Percentiles rank a stretch among this genome's conserved stretches.
Conservation (phyloP, 257 asterid genomes). For the Coffea eugenioides region DNA sequence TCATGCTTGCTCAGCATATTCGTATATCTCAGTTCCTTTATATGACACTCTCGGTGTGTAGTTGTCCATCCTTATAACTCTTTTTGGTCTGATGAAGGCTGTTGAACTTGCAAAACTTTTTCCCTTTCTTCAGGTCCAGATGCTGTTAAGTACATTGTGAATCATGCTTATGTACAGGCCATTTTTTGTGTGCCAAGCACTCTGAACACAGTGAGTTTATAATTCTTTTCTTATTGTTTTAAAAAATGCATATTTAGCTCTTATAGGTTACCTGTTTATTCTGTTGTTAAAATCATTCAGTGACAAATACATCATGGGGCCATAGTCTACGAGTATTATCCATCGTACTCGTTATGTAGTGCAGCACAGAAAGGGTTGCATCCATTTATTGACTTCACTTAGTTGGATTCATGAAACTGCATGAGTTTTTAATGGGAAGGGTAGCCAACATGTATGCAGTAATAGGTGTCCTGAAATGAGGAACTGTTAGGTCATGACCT, state of each 20-base stretch:
- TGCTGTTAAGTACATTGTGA: constrained; percentile 82
- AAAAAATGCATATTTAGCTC: background rate
- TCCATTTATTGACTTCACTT: no score
- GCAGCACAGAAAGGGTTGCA: no score
- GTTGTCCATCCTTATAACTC: constrained; percentile 25
- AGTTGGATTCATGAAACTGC: no score
- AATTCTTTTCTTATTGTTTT: background rate
- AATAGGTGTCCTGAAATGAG: no score
- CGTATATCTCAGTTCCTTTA: constrained; percentile 86
- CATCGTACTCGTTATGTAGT: no score
- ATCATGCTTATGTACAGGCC: constrained; percentile 81
- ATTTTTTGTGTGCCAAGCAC: constrained; percentile 83
- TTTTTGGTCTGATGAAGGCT: constrained; percentile 23
- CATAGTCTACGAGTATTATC: no score
- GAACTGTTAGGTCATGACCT: no score
- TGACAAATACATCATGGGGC: no score
- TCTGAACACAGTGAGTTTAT: constrained; percentile 65
- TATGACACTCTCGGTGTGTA: constrained; percentile 95
- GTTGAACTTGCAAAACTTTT: constrained; percentile 20
- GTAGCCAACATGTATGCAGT: no score
- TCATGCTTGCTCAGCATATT: constrained; percentile 93
- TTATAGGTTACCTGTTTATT: background rate
- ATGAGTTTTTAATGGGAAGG: no score
- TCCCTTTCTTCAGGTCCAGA: constrained; percentile 74
- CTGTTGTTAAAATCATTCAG: background rate